Evolutionary conservation across 441 rosid species (phyloP).

Genomic region (Hura crepitans): DNA sequence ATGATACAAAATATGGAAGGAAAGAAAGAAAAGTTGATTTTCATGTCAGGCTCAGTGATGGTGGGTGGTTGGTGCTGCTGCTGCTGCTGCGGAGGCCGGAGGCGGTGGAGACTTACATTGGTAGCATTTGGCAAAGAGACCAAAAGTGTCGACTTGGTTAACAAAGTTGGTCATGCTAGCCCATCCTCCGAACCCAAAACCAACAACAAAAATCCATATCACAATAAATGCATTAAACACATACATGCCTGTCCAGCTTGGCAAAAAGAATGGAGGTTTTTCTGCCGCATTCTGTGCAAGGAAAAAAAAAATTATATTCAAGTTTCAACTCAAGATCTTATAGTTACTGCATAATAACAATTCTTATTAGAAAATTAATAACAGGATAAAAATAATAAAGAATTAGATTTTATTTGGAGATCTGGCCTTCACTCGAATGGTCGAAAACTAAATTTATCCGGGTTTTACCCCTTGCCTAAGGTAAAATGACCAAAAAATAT

Average conservation of each 20-base stretch:
- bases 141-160: constrained; percentile 75
- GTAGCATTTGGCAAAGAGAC: constrained; percentile 93
- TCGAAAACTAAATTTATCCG: too few relatives aligned
- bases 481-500: too few relatives aligned
- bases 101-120: constrained; percentile 75
- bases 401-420: too few relatives aligned
- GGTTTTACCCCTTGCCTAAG: too few relatives aligned
- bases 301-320: too few relatives aligned
- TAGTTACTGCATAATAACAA: too few relatives aligned
- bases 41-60: constrained; percentile 38
- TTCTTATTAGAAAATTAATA: too few relatives aligned
- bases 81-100: constrained; percentile 32
- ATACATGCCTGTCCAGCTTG: constrained; percentile 90
- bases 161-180: constrained; percentile 89
- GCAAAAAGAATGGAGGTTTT: constrained; percentile 80
- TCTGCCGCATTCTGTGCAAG: constrained; percentile 83
- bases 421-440: too few relatives aligned
- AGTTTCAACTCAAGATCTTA: too few relatives aligned
- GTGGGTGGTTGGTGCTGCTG: constrained; percentile 4
- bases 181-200: constrained; percentile 99
- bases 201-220: constrained; percentile 76
- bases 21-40: background rate
- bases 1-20: constrained; percentile 44
- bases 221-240: constrained; percentile 64
- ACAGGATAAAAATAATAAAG: too few relatives aligned